phyloP scores from a whole-genome alignment of 352 stramenopile genomes.

The Phytophthora multivora region DNA sequence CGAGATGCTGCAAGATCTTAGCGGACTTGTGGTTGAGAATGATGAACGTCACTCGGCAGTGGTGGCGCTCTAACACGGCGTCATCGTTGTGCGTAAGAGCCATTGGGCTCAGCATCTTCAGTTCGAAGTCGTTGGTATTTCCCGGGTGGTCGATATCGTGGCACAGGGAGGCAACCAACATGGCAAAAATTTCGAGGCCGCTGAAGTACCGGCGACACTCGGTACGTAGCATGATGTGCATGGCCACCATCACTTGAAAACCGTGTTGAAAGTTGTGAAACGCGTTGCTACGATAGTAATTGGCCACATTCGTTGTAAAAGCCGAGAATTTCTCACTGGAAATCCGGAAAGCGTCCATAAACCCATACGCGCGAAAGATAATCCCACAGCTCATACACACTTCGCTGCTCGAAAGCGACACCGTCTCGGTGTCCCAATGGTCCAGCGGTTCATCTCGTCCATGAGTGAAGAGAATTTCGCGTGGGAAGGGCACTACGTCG shows the following conservation, averaged over 20 bases:
- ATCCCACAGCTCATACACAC: constrained; percentile 49
- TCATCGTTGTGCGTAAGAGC: constrained; percentile 87
- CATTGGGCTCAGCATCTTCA: constrained; percentile 74
- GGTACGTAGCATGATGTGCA: constrained; percentile 60
- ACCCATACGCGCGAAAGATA: constrained; percentile 55
- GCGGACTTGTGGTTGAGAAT: constrained; percentile 77
- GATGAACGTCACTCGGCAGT: constrained; percentile 77
- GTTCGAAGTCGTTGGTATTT: constrained; percentile 86
- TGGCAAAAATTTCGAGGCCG: constrained; percentile 70
- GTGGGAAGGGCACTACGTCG: constrained; percentile 58
- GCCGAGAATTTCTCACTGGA: constrained; percentile 54
- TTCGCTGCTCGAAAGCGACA: constrained; percentile 40
- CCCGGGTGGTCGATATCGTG: constrained; percentile 88
- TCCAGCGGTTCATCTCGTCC: constrained; percentile 51
- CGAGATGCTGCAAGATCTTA: constrained; percentile 73
- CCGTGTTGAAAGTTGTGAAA: constrained; percentile 87
- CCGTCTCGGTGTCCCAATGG: constrained; percentile 57
- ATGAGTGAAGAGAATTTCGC: constrained; percentile 55
- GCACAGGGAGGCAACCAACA: constrained; percentile 72
- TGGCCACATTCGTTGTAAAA: constrained; percentile 60
- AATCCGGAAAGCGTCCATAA: constrained; percentile 63
- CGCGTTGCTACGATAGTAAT: constrained; percentile 75
- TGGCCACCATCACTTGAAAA: constrained; percentile 66
- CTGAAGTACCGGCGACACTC: constrained; percentile 70
- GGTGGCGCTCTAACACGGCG: constrained; percentile 83